Conservation (phyloP, 2,329 filamentous ascomycete species). For the Ophiostoma ulmi region DNA sequence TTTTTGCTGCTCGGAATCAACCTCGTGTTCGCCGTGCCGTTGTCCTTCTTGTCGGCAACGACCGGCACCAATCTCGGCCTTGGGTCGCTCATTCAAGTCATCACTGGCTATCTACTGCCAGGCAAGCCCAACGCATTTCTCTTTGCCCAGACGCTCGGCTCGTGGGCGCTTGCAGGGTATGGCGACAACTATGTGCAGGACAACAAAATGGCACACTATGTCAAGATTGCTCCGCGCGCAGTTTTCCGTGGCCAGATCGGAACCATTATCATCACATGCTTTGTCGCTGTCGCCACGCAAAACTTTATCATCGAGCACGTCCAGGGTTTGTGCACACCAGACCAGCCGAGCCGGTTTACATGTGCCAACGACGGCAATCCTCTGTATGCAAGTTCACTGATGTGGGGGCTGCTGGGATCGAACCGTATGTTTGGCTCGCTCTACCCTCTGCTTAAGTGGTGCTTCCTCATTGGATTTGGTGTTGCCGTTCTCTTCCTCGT, state of each 20-base stretch:
- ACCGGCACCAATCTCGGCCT: conserved; percentile 42
- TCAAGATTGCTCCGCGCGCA: conserved; percentile 62
- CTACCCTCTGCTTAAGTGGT: conserved; percentile 62
- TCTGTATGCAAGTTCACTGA: conserved; percentile 63
- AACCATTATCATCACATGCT: conserved; percentile 57
- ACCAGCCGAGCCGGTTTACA: conserved; percentile 52
- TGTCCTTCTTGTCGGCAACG: conserved; percentile 35
- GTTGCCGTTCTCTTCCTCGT: conserved; percentile 38
- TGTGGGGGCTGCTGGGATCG: conserved; percentile 70
- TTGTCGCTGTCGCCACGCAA: conserved; percentile 60
- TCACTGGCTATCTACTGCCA: conserved; percentile 37
- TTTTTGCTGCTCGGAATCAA: conserved; percentile 37
- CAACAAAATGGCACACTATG: conserved; percentile 68
- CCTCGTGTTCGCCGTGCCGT: conserved; percentile 42
- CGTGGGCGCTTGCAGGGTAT: conserved; percentile 40
- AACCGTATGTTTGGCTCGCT: conserved; percentile 63
- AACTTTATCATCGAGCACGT: conserved; percentile 62
- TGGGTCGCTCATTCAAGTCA: conserved; percentile 41
- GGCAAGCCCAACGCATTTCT: conserved; percentile 37
- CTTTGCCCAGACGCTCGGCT: conserved; percentile 39
- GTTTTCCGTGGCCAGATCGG: conserved; percentile 58
- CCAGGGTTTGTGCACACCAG: conserved; percentile 52
- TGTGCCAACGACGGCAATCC: conserved; percentile 49
- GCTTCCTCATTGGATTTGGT: conserved; percentile 60
- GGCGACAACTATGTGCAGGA: conserved; percentile 54